Base-by-base conservation (phyloP, 257 asterid species). In the Nicotiana attenuata region DNA sequence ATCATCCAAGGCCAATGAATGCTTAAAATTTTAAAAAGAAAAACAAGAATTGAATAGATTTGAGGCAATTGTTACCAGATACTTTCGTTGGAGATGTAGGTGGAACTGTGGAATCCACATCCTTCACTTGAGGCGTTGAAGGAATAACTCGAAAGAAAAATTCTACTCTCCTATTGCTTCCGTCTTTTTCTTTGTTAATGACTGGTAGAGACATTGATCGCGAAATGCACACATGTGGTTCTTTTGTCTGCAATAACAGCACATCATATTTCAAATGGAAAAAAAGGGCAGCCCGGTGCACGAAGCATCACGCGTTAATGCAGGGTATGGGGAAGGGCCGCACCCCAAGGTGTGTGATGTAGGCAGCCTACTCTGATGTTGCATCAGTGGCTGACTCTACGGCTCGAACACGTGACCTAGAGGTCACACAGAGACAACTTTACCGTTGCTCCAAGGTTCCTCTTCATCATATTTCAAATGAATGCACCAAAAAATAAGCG, bases 81-180 rank as follows among this genome's bases (percentile, higher is more conserved):
- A 84, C 83, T 86, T 77, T 88, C 1, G 85, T 53, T 64, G 89
- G 76, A 78, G 85, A 68, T 33, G 35, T 71, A 14, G 76, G 45
- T 41, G 89, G 63, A 47, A 66, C 65, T 82, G 82, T 76, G 53
- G 89, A 82, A 65, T 84, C 89, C 55, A 83, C 93, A 81, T 88
- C 92, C 82, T 82, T 93, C 52, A 76, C 86, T 64, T 81, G 87
- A 45, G 97, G 97, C 50, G 98, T 95, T 69, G 97, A 88, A 45
- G 93, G 92, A 75, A 93, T 90, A 65, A 95, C 97, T 50, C 98
- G 97, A 84, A 91, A 91, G 88, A 95, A 90, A 5, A 91, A 90
- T 84, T 91, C 93, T 85, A 69, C 76, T 84, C 83, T 88, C 80
- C 87, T 88, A 66, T 88, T 81, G 86, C 88, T 85, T 28, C 87